Percentiles rank a stretch among this genome's conserved stretches.
Conservation (phyloP, 2,329 filamentous ascomycete genomes). For the Talaromyces sp. region DNA sequence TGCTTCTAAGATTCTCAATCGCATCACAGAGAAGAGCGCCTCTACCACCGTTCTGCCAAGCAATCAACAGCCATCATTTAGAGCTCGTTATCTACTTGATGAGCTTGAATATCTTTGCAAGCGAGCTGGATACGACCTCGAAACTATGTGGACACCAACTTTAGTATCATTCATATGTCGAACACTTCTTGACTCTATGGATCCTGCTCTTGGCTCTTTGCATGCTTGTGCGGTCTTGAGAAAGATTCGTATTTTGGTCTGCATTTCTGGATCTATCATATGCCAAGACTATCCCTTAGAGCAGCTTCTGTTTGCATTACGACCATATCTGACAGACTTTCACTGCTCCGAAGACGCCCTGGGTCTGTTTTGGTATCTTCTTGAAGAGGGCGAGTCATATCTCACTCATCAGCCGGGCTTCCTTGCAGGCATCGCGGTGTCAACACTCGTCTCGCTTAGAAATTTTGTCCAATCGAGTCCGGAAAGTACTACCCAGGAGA, state of each 20-base stretch:
- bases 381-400: constrained; percentile 64
- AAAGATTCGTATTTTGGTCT: constrained; percentile 78
- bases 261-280: constrained; percentile 70
- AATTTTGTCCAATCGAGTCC: constrained; percentile 72
- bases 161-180: constrained; percentile 72
- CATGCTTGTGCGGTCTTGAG: constrained; percentile 83
- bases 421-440: constrained; percentile 73
- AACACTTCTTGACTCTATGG: constrained; percentile 74
- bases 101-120: constrained; percentile 76
- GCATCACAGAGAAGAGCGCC: constrained; percentile 67
- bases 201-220: constrained; percentile 78
- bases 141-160: constrained; percentile 70
- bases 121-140: constrained; percentile 63
- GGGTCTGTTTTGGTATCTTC: constrained; percentile 79
- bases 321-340: constrained; percentile 73
- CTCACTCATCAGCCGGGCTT: constrained; percentile 68
- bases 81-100: constrained; percentile 69
- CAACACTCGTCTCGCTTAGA: constrained; percentile 73
- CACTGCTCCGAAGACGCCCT: constrained; percentile 90
- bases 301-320: constrained; percentile 79
- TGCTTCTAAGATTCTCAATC: constrained; percentile 62
- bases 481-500: constrained; percentile 79
- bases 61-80: constrained; percentile 85
- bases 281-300: constrained; percentile 78
- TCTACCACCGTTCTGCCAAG: constrained; percentile 65